Conservation (phyloP, 768 basidiomycete species). For the Amanita rubescens region DNA sequence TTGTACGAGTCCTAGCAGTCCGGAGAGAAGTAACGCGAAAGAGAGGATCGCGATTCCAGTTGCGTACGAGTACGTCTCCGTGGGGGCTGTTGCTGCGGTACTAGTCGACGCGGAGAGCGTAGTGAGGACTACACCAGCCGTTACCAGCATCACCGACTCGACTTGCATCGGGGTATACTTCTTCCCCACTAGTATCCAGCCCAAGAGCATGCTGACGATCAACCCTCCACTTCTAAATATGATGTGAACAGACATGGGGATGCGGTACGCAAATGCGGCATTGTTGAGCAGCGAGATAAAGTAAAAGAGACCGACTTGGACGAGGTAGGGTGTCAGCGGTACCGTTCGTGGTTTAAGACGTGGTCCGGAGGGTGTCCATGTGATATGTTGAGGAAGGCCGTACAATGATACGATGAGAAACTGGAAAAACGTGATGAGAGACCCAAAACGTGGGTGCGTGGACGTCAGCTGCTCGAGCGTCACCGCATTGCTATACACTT, state of each 20-base stretch:
- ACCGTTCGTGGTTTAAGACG: conserved; percentile 56
- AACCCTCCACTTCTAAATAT: conserved; percentile 89
- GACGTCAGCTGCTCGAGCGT: conserved; percentile 70
- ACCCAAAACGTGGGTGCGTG: conserved; percentile 61
- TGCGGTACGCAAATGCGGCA: conserved; percentile 77
- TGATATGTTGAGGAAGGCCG: conserved; percentile 59
- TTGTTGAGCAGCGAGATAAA: conserved; percentile 80
- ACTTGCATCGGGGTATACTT: conserved; percentile 63
- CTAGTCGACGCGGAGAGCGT: conserved; percentile 60
- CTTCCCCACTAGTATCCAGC: conserved; percentile 62
- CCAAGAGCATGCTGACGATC: conserved; percentile 76
- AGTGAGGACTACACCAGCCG: conserved; percentile 68
- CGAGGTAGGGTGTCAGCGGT: conserved; percentile 63
- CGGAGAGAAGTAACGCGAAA: conserved; percentile 72
- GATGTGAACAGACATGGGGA: conserved; percentile 92
- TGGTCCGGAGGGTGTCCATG: conserved; percentile 44
- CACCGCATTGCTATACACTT: conserved; percentile 64
- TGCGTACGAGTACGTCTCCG: conserved; percentile 40
- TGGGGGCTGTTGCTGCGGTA: conserved; percentile 6
- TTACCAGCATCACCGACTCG: conserved; percentile 72
- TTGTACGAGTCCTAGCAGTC: conserved; percentile 77
- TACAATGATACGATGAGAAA: conserved; percentile 71
- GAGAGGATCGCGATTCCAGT: conserved; percentile 69
- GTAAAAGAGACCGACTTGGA: conserved; percentile 81
- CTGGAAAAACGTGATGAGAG: conserved; percentile 83